Evolutionary conservation across 2,329 filamentous ascomycete genomes (phyloP).

Genomic region (Fusarium sp.): DNA sequence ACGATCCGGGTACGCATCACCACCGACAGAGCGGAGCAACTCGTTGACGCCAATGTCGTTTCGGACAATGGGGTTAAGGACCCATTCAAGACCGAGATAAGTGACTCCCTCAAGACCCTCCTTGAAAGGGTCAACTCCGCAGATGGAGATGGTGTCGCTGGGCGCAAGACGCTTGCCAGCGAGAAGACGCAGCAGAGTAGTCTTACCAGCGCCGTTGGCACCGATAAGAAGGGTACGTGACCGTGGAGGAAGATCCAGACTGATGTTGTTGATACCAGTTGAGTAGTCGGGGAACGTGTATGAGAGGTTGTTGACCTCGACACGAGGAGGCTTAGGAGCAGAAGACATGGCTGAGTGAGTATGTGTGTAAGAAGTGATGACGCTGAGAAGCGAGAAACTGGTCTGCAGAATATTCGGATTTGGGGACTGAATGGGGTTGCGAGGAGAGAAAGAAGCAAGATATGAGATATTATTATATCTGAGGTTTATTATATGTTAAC

Average conservation of each 20-base stretch:
- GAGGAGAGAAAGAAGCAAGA: background rate
- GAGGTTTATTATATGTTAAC: background rate
- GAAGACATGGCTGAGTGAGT: conserved; percentile 47
- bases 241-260: conserved; percentile 80
- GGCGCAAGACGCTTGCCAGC: conserved; percentile 95
- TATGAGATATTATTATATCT: background rate
- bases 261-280: conserved; percentile 80
- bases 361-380: conserved; percentile 5
- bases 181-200: conserved; percentile 92
- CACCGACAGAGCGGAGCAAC: conserved; percentile 86
- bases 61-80: conserved; percentile 94
- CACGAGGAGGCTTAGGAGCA: conserved; percentile 64
- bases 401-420: too few relatives aligned
- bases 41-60: conserved; percentile 94
- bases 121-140: conserved; percentile 91
- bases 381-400: conserved; percentile 8
- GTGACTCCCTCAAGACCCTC: conserved; percentile 92
- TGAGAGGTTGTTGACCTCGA: conserved; percentile 80
- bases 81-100: conserved; percentile 98
- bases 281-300: conserved; percentile 92
- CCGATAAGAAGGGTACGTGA: conserved; percentile 93
- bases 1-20: conserved; percentile 82
- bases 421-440: too few relatives aligned
- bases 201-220: conserved; percentile 97
- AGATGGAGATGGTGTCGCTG: conserved; percentile 77